Percentiles rank a stretch among this genome's conserved stretches.
phyloP scores from a whole-genome alignment of 2,329 filamentous ascomycete genomes.

The Trichoderma simmonsii region DNA sequence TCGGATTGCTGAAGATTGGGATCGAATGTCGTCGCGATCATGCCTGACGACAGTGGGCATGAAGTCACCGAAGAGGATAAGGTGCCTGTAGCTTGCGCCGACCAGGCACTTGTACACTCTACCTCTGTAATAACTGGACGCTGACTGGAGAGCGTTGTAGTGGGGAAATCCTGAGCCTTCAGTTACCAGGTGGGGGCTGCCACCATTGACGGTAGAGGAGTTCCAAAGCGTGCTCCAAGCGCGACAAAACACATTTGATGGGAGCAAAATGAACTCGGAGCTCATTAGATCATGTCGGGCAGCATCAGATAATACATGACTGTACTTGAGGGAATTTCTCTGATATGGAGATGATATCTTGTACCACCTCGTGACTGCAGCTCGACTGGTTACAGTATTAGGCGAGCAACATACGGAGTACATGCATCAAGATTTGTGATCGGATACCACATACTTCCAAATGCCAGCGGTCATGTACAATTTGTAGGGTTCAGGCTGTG shows the following conservation, averaged over 20 bases:
- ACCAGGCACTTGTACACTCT: background rate
- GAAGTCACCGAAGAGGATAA: constrained; percentile 1
- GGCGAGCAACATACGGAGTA: background rate
- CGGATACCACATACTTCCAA: background rate
- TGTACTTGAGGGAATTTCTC: background rate
- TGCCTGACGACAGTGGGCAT: constrained; percentile 6
- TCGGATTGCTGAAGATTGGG: background rate
- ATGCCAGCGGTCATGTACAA: background rate
- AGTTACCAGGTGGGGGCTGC: background rate
- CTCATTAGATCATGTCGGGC: background rate
- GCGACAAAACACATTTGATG: background rate
- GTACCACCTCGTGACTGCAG: background rate
- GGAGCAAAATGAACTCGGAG: background rate
- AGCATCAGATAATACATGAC: background rate
- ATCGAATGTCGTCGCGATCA: background rate
- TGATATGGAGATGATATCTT: background rate
- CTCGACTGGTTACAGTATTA: background rate
- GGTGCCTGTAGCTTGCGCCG: background rate
- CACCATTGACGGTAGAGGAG: background rate
- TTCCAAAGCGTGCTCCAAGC: background rate
- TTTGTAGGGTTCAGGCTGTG: background rate
- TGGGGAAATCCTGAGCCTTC: background rate
- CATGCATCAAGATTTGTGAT: background rate
- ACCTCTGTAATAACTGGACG: background rate
- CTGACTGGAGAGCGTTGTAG: background rate